phyloP scores from a whole-genome alignment of 441 rosid species.

The Adansonia gregorii region DNA sequence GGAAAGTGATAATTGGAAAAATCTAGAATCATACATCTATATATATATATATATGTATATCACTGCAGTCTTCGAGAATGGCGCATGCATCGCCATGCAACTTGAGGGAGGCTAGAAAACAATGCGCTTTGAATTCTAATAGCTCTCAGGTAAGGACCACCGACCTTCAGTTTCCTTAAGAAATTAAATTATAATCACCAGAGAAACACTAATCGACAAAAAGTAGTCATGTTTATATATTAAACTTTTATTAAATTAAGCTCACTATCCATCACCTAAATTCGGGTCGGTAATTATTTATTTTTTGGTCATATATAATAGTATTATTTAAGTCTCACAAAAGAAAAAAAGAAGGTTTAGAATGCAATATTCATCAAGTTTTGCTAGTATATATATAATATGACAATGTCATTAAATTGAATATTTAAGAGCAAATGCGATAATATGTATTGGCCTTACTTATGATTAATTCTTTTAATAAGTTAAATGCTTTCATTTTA shows the following conservation, averaged over 20 bases:
- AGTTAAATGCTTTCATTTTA: background rate
- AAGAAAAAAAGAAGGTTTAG: background rate
- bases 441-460: background rate
- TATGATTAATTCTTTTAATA: background rate
- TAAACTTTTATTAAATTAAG: background rate
- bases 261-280: background rate
- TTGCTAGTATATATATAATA: background rate
- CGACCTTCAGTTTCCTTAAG: background rate
- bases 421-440: background rate
- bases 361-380: background rate
- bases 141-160: background rate
- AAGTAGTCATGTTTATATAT: background rate
- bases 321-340: background rate
- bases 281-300: background rate
- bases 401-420: background rate
- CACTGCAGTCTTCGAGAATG: no score
- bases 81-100: background rate
- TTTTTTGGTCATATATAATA: background rate
- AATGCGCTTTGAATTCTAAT: background rate
- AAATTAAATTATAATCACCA: background rate
- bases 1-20: no score
- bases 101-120: background rate
- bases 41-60: no score
- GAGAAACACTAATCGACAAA: background rate
- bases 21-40: no score